Evolutionary conservation across 768 basidiomycete genomes (phyloP).

Genomic region (Termitomyces sp.): DNA sequence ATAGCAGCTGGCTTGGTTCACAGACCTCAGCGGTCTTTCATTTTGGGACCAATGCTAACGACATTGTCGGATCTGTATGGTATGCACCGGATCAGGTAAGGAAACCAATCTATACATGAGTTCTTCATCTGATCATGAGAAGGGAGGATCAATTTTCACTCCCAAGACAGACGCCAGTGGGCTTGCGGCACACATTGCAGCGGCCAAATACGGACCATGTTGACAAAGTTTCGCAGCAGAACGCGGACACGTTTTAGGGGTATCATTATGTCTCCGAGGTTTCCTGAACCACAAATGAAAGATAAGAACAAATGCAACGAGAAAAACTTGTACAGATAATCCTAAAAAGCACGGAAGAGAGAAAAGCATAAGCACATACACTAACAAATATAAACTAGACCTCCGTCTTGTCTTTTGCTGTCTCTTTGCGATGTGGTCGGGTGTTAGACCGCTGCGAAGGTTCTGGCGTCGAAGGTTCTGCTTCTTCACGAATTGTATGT

Average conservation of each 20-base stretch:
- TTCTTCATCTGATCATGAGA: neutral
- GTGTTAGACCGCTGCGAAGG: constrained; percentile 18
- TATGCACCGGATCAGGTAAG: constrained; percentile 36
- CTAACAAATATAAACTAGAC: constrained; percentile 14
- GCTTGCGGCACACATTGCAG: constrained; percentile 35
- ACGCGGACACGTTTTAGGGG: constrained; percentile 4
- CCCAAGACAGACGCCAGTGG: constrained; percentile 40
- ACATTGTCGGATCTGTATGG: constrained; percentile 44
- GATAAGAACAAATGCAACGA: constrained; percentile 2
- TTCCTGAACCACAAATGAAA: constrained; percentile 10
- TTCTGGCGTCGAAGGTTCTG: constrained; percentile 27
- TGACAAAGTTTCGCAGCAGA: constrained; percentile 11
- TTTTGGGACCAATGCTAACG: constrained; percentile 31
- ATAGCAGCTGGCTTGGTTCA: constrained; percentile 32
- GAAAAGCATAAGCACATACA: constrained; percentile 4
- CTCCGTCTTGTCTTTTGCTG: constrained; percentile 18
- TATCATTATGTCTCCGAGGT: constrained; percentile 7
- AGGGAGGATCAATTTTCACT: constrained; percentile 40
- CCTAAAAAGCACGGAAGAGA: constrained; percentile 3
- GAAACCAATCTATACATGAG: neutral
- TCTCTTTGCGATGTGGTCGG: constrained; percentile 22
- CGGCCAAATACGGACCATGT: constrained; percentile 40
- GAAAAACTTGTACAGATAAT: constrained; percentile 9
- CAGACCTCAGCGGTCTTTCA: constrained; percentile 40
- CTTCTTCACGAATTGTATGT: constrained; percentile 29